Conservation (phyloP, 139 green algal genomes). For the Chloropicon primus region DNA sequence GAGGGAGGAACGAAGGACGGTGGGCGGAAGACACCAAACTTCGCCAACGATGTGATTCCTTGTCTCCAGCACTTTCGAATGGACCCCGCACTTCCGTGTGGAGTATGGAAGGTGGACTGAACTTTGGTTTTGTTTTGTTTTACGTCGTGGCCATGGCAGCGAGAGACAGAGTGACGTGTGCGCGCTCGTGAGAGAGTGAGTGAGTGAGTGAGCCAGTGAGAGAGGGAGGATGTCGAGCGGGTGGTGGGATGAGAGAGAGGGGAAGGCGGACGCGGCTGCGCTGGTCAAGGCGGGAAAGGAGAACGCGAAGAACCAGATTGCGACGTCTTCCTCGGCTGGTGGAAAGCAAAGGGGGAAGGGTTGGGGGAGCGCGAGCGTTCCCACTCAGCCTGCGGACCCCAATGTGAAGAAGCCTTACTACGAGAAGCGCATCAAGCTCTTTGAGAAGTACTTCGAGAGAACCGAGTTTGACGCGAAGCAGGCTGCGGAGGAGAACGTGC, state of each 20-base stretch:
- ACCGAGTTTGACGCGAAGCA: conserved; percentile 30
- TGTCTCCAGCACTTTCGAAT: too few species aligned
- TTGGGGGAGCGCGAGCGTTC: background rate
- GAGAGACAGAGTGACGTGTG: too few species aligned
- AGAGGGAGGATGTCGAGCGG: background rate
- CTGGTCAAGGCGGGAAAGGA: background rate
- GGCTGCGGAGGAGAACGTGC: conserved; percentile 29
- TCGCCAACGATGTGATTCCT: too few species aligned
- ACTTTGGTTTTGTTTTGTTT: too few species aligned
- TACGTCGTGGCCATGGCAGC: too few species aligned
- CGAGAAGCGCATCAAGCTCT: conserved; percentile 68
- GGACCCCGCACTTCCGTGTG: too few species aligned
- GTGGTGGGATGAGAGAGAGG: background rate
- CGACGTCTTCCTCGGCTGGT: background rate
- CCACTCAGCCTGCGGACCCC: conserved; percentile 4
- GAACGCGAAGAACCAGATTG: background rate
- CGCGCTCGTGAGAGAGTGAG: too few species aligned
- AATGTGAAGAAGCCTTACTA: conserved; percentile 62
- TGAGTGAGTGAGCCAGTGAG: background rate
- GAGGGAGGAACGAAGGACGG: too few species aligned
- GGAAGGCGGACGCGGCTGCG: background rate
- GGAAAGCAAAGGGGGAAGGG: background rate
- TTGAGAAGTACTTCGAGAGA: conserved; percentile 59
- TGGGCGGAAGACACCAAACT: too few species aligned
- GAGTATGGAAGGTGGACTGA: too few species aligned